A percentile compares a stretch with the other conserved stretches of the same genome.
phyloP scores from a whole-genome alignment of 1,284 basidiomycete species.

The Leccinum pallidistipes region DNA sequence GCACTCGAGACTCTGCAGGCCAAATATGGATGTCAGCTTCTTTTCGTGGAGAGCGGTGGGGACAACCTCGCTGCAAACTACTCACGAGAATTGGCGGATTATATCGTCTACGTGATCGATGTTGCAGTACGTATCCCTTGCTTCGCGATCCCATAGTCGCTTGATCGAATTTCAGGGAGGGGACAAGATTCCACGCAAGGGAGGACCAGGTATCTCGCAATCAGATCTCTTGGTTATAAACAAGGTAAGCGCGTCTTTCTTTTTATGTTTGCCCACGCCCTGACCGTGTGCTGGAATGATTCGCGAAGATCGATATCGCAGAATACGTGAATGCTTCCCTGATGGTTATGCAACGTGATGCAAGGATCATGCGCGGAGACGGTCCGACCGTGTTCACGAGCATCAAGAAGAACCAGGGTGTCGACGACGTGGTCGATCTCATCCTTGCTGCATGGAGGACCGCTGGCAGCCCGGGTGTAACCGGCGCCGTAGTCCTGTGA shows the following conservation, averaged over 20 bases:
- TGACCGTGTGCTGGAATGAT: neutral
- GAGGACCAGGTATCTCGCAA: slow-evolving; percentile 95
- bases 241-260: slow-evolving; percentile 58
- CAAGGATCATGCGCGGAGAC: slow-evolving; percentile 90
- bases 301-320: slow-evolving; percentile 82
- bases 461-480: slow-evolving; percentile 67
- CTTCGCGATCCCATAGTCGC: slow-evolving; percentile 8
- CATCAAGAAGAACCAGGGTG: slow-evolving; percentile 78
- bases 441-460: slow-evolving; percentile 86
- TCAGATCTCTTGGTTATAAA: slow-evolving; percentile 95
- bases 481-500: slow-evolving; percentile 47
- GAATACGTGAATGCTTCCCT: slow-evolving; percentile 92
- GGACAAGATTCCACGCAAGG: slow-evolving; percentile 98
- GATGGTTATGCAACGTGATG: slow-evolving; percentile 93
- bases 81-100: slow-evolving; percentile 94
- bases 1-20: slow-evolving; percentile 95
- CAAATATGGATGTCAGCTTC: slow-evolving; percentile 79
- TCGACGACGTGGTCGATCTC: slow-evolving; percentile 82
- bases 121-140: slow-evolving; percentile 55
- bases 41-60: slow-evolving; percentile 94
- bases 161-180: slow-evolving; percentile 61
- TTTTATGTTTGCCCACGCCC: neutral
- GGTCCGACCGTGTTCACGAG: slow-evolving; percentile 94
- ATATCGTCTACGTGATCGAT: slow-evolving; percentile 94
- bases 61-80: slow-evolving; percentile 98